phyloP scores from a whole-genome alignment of 176 grass and related monocot genomes.

The Aegilops sharonensis region DNA sequence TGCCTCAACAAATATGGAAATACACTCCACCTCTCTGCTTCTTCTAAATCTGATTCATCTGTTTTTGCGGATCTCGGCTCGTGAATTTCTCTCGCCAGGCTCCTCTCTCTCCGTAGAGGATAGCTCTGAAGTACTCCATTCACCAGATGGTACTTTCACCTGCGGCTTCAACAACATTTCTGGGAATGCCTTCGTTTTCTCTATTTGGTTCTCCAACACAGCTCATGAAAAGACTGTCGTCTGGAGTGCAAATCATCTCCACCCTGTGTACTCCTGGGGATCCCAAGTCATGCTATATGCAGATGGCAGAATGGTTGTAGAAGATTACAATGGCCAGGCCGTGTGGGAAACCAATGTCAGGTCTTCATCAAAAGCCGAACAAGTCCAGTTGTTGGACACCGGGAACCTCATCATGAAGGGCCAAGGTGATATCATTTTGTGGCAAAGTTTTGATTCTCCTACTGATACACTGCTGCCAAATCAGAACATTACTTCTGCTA shows the following conservation, averaged over 20 bases:
- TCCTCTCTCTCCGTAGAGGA: conserved; percentile 19
- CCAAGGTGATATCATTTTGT: background rate
- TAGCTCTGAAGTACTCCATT: conserved; percentile 19
- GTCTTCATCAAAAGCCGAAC: background rate
- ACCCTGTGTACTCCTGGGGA: conserved; percentile 33
- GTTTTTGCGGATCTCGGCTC: background rate
- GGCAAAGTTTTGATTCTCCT: conserved; percentile 52
- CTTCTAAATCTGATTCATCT: conserved; percentile 8
- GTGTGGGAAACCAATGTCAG: conserved; percentile 39
- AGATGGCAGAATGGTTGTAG: conserved; percentile 25
- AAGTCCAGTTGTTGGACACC: background rate
- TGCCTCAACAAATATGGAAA: background rate
- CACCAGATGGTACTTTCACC: conserved; percentile 25
- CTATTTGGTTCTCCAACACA: conserved; percentile 38
- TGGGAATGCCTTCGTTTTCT: conserved; percentile 24
- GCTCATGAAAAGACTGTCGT: background rate
- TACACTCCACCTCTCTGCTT: background rate
- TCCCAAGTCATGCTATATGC: conserved; percentile 22
- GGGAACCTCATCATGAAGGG: conserved; percentile 39
- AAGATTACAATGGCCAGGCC: conserved; percentile 23
- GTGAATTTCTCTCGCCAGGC: conserved; percentile 26
- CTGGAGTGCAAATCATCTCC: conserved; percentile 33
- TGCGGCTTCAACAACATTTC: conserved; percentile 39
- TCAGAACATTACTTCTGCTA: conserved; percentile 33
- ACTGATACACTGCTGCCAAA: conserved; percentile 40